Evolutionary conservation across 352 stramenopile genomes (phyloP).

Genomic region (Phytophthora idaei): DNA sequence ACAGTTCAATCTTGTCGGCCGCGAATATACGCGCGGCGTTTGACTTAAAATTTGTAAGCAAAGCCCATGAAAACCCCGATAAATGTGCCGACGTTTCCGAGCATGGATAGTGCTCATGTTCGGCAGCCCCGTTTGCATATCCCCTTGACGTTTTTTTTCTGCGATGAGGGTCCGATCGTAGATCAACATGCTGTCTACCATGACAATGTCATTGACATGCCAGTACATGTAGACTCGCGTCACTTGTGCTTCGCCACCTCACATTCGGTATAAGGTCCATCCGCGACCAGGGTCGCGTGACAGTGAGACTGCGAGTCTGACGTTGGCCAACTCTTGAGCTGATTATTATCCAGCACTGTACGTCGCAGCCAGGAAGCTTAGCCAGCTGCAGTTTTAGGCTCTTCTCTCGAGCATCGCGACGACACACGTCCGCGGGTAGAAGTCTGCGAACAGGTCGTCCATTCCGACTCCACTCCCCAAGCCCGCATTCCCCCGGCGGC

Average conservation of each 20-base stretch:
- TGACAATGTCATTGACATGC: too few species aligned
- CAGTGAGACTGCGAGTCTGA: slow-evolving; percentile 13
- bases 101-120: slow-evolving; percentile 17
- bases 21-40: slow-evolving; percentile 1
- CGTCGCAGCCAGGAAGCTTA: slow-evolving; percentile 12
- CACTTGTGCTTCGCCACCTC: too few species aligned
- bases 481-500: slow-evolving; percentile 21
- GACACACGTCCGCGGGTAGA: slow-evolving; percentile 32
- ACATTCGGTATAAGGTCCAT: too few species aligned
- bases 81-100: slow-evolving; percentile 1
- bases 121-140: slow-evolving; percentile 10
- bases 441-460: slow-evolving; percentile 12
- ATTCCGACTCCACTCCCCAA: slow-evolving; percentile 33
- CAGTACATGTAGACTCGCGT: too few species aligned
- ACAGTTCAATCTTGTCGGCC: slow-evolving; percentile 20
- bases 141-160: slow-evolving; percentile 8
- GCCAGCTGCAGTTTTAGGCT: slow-evolving; percentile 26
- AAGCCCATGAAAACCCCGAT: slow-evolving; percentile 1
- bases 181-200: background rate
- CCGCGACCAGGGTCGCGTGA: background rate
- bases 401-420: slow-evolving; percentile 35
- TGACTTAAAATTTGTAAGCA: slow-evolving; percentile 18
- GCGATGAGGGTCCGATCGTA: background rate
- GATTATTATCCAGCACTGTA: background rate
- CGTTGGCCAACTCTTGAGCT: background rate